Conservation (phyloP, 2,329 filamentous ascomycete species). For the Thielaviopsis euricoi region DNA sequence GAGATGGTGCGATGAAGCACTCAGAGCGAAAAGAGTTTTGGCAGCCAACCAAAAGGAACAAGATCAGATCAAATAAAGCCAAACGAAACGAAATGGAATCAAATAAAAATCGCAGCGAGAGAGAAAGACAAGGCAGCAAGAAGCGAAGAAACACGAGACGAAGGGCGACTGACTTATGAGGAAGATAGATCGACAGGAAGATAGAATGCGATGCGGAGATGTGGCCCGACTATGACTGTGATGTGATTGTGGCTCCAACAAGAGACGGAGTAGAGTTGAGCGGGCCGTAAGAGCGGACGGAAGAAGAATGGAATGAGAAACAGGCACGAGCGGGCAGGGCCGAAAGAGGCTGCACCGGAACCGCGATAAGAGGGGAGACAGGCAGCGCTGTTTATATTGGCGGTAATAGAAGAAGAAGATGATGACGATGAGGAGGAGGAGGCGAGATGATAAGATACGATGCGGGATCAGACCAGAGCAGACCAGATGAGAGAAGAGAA, state of each 20-base stretch:
- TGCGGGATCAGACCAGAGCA: too few relatives aligned
- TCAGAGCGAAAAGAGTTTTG: background rate
- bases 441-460: too few relatives aligned
- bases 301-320: background rate
- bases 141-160: background rate
- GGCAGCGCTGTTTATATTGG: background rate
- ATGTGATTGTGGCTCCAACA: background rate
- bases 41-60: too few relatives aligned
- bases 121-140: background rate
- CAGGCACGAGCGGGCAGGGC: background rate
- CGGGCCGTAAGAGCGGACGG: background rate
- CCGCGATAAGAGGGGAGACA: background rate
- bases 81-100: background rate
- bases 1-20: background rate
- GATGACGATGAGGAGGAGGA: too few relatives aligned
- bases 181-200: background rate
- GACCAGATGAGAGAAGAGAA: background rate
- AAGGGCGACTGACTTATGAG: background rate
- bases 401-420: too few relatives aligned
- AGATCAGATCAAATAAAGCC: background rate
- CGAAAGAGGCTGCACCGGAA: background rate
- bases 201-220: background rate
- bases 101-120: background rate
- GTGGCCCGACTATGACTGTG: background rate
- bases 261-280: background rate